A percentile compares a stretch with the other conserved stretches of the same genome.
phyloP scores from a whole-genome alignment of 2,329 filamentous ascomycete genomes.

The Piedraia hortae region DNA sequence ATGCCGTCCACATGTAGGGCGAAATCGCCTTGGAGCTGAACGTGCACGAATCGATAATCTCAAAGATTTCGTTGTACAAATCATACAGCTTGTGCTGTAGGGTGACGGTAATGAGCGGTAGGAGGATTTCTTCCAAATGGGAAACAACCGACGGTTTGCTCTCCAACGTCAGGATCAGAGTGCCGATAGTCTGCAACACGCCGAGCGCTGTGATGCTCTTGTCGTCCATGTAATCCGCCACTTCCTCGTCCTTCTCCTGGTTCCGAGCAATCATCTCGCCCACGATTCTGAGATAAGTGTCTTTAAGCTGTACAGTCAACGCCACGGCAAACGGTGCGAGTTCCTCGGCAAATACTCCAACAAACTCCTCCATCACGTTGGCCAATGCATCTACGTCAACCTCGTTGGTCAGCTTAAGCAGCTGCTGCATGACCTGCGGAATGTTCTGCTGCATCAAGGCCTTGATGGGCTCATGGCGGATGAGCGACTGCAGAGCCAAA shows the following conservation, averaged over 20 bases:
- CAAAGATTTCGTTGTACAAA: conserved; percentile 92
- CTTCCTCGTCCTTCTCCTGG: conserved; percentile 47
- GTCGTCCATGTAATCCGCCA: conserved; percentile 81
- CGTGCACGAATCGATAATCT: conserved; percentile 97
- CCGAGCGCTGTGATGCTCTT: conserved; percentile 95
- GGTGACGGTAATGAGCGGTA: conserved; percentile 90
- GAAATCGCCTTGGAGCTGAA: conserved; percentile 93
- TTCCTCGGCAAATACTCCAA: conserved; percentile 92
- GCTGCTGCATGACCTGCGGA: conserved; percentile 95
- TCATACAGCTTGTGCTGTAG: conserved; percentile 95
- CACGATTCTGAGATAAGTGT: conserved; percentile 87
- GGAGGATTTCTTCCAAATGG: conserved; percentile 81
- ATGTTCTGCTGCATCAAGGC: conserved; percentile 94
- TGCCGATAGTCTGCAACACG: conserved; percentile 91
- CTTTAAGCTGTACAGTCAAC: conserved; percentile 77
- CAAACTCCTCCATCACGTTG: conserved; percentile 99
- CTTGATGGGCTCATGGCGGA: conserved; percentile 80
- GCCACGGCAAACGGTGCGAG: conserved; percentile 92
- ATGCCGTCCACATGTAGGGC: conserved; percentile 92
- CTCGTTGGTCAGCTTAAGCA: conserved; percentile 89
- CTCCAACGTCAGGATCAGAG: conserved; percentile 83
- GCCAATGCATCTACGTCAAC: conserved; percentile 91
- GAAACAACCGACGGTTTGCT: conserved; percentile 87
- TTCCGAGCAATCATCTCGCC: conserved; percentile 76
- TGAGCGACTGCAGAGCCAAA: conserved; percentile 78